These are phyloP conservation scores for Pseudopithomyces chartarum DNA, from an alignment of 2,329 filamentous ascomycete species.

Conservation along the genomic window DNA sequence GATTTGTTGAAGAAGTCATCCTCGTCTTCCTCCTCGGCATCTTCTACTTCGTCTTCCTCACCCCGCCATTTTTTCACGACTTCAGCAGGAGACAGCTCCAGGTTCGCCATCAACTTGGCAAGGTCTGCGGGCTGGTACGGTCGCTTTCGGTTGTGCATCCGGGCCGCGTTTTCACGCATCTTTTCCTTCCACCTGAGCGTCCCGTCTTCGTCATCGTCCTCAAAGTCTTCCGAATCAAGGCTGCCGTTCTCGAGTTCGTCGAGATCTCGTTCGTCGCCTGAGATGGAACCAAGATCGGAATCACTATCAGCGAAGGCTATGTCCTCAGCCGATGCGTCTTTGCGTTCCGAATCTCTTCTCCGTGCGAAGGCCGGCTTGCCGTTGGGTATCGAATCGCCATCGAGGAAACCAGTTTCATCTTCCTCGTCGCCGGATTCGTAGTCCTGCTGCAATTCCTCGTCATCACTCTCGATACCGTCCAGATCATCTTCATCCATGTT, in stretches of 20 bases:
- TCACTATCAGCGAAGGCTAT: slow-evolving; percentile 94
- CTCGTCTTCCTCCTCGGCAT: slow-evolving; percentile 63
- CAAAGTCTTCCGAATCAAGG: slow-evolving; percentile 60
- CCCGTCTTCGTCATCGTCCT: slow-evolving; percentile 66
- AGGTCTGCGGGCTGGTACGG: slow-evolving; percentile 82
- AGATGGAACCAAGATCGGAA: slow-evolving; percentile 91
- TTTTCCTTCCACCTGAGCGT: slow-evolving; percentile 87
- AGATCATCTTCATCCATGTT: slow-evolving; percentile 59
- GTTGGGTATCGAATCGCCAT: slow-evolving; percentile 48
- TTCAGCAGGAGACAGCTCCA: slow-evolving; percentile 73
- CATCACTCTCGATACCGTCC: slow-evolving; percentile 55
- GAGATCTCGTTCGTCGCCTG: slow-evolving; percentile 55
- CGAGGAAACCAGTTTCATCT: slow-evolving; percentile 54
- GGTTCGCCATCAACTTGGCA: slow-evolving; percentile 86
- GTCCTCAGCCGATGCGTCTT: slow-evolving; percentile 61
- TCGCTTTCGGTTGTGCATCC: slow-evolving; percentile 70
- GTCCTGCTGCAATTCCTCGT: slow-evolving; percentile 57
- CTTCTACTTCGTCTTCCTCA: slow-evolving; percentile 58
- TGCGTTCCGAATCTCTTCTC: slow-evolving; percentile 34
- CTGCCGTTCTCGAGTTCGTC: slow-evolving; percentile 51
- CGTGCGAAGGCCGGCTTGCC: slow-evolving; percentile 35
- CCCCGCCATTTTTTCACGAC: slow-evolving; percentile 83
- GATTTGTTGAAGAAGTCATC: slow-evolving; percentile 67
- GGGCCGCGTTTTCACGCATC: slow-evolving; percentile 74
- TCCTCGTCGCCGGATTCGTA: slow-evolving; percentile 58